Base-by-base conservation (phyloP, 352 stramenopile species). In the Pythium aristosporum region DNA sequence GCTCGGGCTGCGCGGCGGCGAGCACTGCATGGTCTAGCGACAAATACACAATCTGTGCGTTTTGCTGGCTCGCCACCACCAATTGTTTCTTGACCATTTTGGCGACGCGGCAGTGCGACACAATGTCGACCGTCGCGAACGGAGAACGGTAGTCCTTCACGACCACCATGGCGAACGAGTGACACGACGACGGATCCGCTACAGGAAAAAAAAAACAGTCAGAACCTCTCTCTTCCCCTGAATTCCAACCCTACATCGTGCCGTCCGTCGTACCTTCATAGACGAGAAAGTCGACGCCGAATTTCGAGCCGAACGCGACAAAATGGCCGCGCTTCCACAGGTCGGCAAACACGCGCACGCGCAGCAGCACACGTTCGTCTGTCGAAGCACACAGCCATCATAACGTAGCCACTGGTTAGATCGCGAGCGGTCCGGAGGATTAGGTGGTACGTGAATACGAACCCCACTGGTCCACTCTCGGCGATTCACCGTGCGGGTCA, bases 21-120 rank as follows among this genome's bases (percentile, higher is more conserved):
- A 92, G 73, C 21, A 89, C 60, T 28, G 76, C 77, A 54, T 92
- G 83, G 15, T 82, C 74, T 61, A 92, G 60, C 16, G 72, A 76
- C 57, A 90, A 68, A 64, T 88, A 92, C 39, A 79, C 71, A 56
- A 92, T 64, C 2, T 37, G 55, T 18, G 4, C 58, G 20, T 71
- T 49, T 30, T 47, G 44, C 55, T 76, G 72, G 57, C 71, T 85
- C 11, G 77, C 82, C 15, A 88, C 76, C 15, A 87, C 32, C 20
- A 90, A 61, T 32, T 78, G 50, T 50, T 92, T 92, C 61, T 85
- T 88, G 47, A 92, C 79, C 83, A 90, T 90, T 65, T 84, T 88
- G 16, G 77, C 77, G 32, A 92, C 65, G 46, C 83, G 83, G 43
- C 80, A 85, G 51, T 85, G 81, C 44, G 77, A 86, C 34, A 80